These are phyloP conservation scores for Starmerella floris DNA, from an alignment of 805 yeast species.

Conservation along the genomic window DNA sequence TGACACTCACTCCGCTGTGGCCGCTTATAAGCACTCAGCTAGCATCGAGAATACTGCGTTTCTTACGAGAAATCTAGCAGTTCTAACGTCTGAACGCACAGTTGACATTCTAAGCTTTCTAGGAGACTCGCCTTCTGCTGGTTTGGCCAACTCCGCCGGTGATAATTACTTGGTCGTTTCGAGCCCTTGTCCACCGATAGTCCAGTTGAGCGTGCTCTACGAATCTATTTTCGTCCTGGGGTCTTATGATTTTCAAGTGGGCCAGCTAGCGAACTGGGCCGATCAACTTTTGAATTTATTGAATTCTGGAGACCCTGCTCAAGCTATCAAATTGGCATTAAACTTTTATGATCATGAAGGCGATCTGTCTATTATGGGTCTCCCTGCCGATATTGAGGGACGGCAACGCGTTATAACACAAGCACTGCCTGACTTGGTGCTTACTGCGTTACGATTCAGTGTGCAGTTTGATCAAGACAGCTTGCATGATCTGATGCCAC, in stretches of 20 bases:
- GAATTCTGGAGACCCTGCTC: constrained; percentile 36
- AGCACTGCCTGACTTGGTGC: constrained; percentile 44
- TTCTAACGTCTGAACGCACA: constrained; percentile 37
- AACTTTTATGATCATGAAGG: constrained; percentile 39
- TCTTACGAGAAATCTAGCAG: constrained; percentile 31
- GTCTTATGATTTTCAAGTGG: constrained; percentile 40
- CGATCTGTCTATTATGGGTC: constrained; percentile 40
- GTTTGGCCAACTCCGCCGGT: background rate
- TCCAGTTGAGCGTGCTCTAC: background rate
- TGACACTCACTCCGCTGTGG: constrained; percentile 8
- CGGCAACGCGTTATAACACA: constrained; percentile 40
- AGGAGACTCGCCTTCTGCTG: background rate
- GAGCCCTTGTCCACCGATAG: background rate
- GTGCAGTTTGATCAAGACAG: constrained; percentile 28
- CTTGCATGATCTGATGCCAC: constrained; percentile 27
- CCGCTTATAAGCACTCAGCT: constrained; percentile 36
- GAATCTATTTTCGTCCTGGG: constrained; percentile 40
- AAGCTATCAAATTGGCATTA: constrained; percentile 45
- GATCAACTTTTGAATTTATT: constrained; percentile 42
- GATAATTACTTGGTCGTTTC: background rate
- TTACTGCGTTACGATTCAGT: constrained; percentile 37
- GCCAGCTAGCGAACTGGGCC: constrained; percentile 56
- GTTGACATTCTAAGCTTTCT: constrained; percentile 28
- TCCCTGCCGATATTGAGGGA: constrained; percentile 36
- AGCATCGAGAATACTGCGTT: constrained; percentile 45